Evolutionary conservation across 495 filamentous ascomycete genomes (phyloP), one percentile per base, ranked within the genome.

Genomic region (Penicillium crystallinum): DNA sequence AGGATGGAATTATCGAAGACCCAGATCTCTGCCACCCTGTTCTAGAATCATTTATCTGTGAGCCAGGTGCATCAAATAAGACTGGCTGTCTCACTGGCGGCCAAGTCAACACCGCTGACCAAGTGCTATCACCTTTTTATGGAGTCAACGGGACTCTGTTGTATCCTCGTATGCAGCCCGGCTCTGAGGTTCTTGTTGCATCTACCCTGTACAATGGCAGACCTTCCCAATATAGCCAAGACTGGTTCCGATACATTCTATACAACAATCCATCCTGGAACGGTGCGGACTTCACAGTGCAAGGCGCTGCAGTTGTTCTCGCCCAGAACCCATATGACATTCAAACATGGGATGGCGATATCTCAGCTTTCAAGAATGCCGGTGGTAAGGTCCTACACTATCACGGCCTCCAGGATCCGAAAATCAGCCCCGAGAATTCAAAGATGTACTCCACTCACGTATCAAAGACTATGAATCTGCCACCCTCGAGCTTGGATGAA

Each of bases 1-100:
- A 87, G 64, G 87, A 89, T 44, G 88, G 88, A 17, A 82, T 81
- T 50, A 73, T 91, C 44, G 71, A 77, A 21, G 79, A 86, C 34
- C 54, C 72, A 6, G 68, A 74, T 34, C 65, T 75, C 14, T 90
- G 86, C 68, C 64, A 74, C 23, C 79, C 84, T 12, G 58, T 76
- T 36, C 66, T 79, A 12, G 70, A 77, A 39, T 65, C 65, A 0
- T 56, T 89, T 21, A 75, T 79, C 8, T 88, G 86, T 62, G 55
- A 57, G 0, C 43, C 55, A 2, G 48, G 57, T 31, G 60, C 64
- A 5, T 56, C 63, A 11, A 63, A 62, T 33, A 66, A 67, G 0
- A 44, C 62, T 4, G 60, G 58, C 1, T 89, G 86, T 55, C 70
- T 90, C 3, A 82, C 74, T 6, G 63, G 69, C 7, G 59, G 69